Evolutionary conservation across 306 rosid species (phyloP), one percentile per base, ranked within the genome.

Genomic region (Inga laurina): DNA sequence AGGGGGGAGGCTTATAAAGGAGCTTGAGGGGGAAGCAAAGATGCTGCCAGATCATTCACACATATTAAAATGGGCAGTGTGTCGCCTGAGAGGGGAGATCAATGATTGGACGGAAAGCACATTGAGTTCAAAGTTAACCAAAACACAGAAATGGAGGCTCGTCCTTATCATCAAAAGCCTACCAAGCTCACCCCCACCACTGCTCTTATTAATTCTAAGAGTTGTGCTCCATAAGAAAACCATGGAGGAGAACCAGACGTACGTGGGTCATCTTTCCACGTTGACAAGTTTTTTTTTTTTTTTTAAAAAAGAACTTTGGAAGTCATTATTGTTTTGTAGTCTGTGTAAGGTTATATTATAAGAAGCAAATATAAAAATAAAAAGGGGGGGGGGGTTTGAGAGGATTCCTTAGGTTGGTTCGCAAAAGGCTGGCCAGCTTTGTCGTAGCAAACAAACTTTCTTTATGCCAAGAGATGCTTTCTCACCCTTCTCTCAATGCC

Each of bases 31-130:
- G 85, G 83, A 90, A 86, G 92, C 84, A 95, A 93, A 92, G 99
- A 93, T 93, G 95, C 92, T 89, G 98, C 94, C 98, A 96, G 98
- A 83, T 96, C 97, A 93, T 89, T 82, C 65, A 84, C 73, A 75
- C 84, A 82, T 88, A 78, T 79, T 80, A 88, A 90, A 82, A 88
- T 82, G 66, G 75, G 75, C 61, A 88, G 74, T 70, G 69, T 92
- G 97, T 90, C 87, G 90, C 90, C 87, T 69, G 78, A 88, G 85
- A 79, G 86, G 97, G 93, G 97, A 87, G 93, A 93, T 81, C 48
- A 92, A 92, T 93, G 93, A 93, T 96, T 93, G 98, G 84, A 79
- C 81, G 84, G 88, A 75, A 89, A 89, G 83, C 87, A 88, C 87
- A 87, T 86, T 84, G 85, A 79, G 87, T 88, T 85, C 52, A 86